Percentiles rank a stretch among this genome's conserved stretches.
These are phyloP conservation scores for Catharanthus roseus DNA, from an alignment of 257 asterid species.

Conservation along the genomic window DNA sequence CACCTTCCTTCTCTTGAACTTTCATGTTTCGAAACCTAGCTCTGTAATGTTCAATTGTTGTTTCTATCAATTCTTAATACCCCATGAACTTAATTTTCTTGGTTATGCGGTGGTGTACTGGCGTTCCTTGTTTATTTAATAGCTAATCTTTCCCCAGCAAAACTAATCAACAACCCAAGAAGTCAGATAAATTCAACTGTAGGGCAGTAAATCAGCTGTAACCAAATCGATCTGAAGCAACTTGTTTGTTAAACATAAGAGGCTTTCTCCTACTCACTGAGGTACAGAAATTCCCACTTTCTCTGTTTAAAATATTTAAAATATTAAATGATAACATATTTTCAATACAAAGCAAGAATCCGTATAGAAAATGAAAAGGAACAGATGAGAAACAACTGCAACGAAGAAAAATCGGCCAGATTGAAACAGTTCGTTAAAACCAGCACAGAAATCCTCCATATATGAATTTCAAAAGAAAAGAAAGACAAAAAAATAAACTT, in stretches of 20 bases:
- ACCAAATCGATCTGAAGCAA: neutral
- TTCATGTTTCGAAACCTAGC: neutral
- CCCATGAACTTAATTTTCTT: neutral
- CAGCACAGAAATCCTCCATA: neutral
- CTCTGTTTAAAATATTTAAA: neutral
- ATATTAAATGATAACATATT: neutral
- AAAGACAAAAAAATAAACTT: neutral
- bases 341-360: neutral
- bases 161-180: neutral
- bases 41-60: neutral
- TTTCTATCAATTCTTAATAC: neutral
- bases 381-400: neutral
- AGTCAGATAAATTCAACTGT: neutral
- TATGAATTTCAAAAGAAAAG: slow-evolving; percentile 1
- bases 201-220: neutral
- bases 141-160: neutral
- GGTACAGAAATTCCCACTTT: neutral
- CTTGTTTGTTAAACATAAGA: neutral
- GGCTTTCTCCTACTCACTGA: neutral
- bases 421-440: neutral
- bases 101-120: neutral
- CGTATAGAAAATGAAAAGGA: neutral
- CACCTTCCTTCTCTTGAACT: neutral
- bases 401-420: neutral
- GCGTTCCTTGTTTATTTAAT: neutral